phyloP scores from a whole-genome alignment of 2,329 filamentous ascomycete genomes.

The Venturia oleaginea region DNA sequence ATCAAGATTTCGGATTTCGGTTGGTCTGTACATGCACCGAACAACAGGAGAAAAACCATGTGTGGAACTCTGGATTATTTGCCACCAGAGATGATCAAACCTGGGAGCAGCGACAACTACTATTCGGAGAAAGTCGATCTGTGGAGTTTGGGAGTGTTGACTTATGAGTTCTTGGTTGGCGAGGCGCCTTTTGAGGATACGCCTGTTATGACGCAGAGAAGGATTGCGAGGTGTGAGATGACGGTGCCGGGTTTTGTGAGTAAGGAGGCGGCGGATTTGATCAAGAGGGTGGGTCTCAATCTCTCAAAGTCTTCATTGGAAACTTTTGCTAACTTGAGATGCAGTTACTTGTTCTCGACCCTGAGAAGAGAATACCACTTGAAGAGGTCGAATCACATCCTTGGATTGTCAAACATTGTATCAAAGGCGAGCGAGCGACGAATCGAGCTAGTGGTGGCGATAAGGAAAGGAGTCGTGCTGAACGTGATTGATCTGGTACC shows the following conservation, averaged over 20 bases:
- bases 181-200: constrained; percentile 97
- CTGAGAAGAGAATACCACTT: constrained; percentile 83
- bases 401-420: constrained; percentile 95
- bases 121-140: constrained; percentile 95
- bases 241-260: constrained; percentile 84
- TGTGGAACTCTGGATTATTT: constrained; percentile 97
- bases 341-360: constrained; percentile 71
- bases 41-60: constrained; percentile 87
- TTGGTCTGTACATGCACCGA: constrained; percentile 96
- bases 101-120: constrained; percentile 70
- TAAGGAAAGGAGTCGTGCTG: constrained; percentile 9
- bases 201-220: constrained; percentile 83
- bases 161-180: constrained; percentile 91
- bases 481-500: background rate
- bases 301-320: background rate
- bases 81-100: constrained; percentile 93
- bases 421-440: constrained; percentile 31
- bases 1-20: constrained; percentile 98
- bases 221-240: constrained; percentile 87
- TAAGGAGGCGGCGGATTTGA: constrained; percentile 80
- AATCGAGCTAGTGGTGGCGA: constrained; percentile 15
- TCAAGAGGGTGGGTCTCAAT: constrained; percentile 62
- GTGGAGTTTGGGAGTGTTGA: constrained; percentile 91
- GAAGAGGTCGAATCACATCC: constrained; percentile 84
- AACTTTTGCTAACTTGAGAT: constrained; percentile 13